A percentile compares a stretch with the other conserved stretches of the same genome.
phyloP scores from a whole-genome alignment of 139 green algal genomes.

The Tetraselmis striata region DNA sequence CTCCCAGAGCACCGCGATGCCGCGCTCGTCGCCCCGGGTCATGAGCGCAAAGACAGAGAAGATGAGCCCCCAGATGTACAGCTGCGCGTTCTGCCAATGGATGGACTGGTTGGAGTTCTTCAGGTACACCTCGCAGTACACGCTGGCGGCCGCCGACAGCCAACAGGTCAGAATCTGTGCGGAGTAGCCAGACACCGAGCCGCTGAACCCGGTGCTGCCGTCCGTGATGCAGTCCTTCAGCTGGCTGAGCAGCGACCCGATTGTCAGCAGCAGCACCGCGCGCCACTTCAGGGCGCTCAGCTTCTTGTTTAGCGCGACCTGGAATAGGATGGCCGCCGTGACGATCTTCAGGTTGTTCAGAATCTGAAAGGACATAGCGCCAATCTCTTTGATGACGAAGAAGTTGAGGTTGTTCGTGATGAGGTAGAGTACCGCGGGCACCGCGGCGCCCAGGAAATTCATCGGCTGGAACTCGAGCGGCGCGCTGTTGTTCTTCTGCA shows the following conservation, averaged over 20 bases:
- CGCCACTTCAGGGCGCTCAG: not conserved
- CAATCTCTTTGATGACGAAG: not conserved
- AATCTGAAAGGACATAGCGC: not conserved
- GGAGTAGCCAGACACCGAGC: not conserved
- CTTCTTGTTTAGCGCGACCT: not conserved
- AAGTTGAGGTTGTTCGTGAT: conserved; percentile 9
- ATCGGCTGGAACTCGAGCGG: not conserved
- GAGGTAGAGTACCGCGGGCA: not conserved
- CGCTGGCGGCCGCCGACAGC: not conserved
- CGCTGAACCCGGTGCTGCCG: not conserved
- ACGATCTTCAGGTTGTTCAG: conserved; percentile 8
- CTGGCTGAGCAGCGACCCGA: not conserved
- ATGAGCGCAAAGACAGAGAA: not conserved
- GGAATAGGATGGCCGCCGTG: conserved; percentile 1
- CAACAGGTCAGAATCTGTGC: not conserved
- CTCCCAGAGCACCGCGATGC: not conserved
- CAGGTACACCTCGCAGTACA: not conserved
- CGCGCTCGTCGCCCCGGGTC: not conserved
- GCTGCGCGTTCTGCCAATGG: conserved; percentile 1
- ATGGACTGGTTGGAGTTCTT: not conserved
- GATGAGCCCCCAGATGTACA: conserved; percentile 1
- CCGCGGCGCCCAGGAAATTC: not conserved
- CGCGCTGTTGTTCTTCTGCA: not conserved
- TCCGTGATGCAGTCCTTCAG: not conserved
- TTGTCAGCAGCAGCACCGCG: not conserved